Conservation (phyloP, 108 stramenopile species). For the Nitzschia sp. region DNA sequence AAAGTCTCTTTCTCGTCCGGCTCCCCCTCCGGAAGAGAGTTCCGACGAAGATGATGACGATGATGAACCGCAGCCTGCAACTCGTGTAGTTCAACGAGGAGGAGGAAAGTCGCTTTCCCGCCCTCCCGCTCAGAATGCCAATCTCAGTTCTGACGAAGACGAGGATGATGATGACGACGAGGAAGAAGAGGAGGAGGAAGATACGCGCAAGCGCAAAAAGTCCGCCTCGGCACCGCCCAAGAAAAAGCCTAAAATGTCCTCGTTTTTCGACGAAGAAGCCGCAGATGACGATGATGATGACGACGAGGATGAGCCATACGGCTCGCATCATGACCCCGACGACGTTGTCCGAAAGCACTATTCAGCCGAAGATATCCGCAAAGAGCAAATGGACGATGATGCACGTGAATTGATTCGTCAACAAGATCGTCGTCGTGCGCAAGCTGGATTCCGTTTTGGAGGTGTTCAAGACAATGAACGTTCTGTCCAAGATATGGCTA, state of each 20-base stretch:
- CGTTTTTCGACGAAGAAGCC: slow-evolving; percentile 88
- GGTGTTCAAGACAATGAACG: slow-evolving; percentile 42
- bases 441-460: slow-evolving; percentile 51
- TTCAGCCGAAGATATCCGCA: slow-evolving; percentile 68
- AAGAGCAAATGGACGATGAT: slow-evolving; percentile 87
- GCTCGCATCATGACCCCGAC: slow-evolving; percentile 62
- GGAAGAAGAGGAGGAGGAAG: slow-evolving; percentile 63
- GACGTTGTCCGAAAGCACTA: slow-evolving; percentile 75
- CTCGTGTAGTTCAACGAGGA: slow-evolving; percentile 1
- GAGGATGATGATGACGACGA: slow-evolving; percentile 65
- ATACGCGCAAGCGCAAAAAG: slow-evolving; percentile 35
- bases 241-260: slow-evolving; percentile 57
- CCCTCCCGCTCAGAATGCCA: slow-evolving; percentile 15
- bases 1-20: slow-evolving; percentile 6
- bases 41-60: slow-evolving; percentile 62
- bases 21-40: slow-evolving; percentile 27
- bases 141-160: slow-evolving; percentile 48
- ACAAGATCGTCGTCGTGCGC: slow-evolving; percentile 82
- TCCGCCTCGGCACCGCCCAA: slow-evolving; percentile 26
- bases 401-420: slow-evolving; percentile 75
- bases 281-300: slow-evolving; percentile 78
- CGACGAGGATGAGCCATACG: slow-evolving; percentile 75
- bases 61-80: slow-evolving; percentile 22
- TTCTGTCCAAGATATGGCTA: slow-evolving; percentile 71
- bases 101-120: slow-evolving; percentile 5